Percentiles rank a stretch among this genome's conserved stretches.
phyloP scores from a whole-genome alignment of 1,139 yeast species.

The Saccharomyces hybrid region DNA sequence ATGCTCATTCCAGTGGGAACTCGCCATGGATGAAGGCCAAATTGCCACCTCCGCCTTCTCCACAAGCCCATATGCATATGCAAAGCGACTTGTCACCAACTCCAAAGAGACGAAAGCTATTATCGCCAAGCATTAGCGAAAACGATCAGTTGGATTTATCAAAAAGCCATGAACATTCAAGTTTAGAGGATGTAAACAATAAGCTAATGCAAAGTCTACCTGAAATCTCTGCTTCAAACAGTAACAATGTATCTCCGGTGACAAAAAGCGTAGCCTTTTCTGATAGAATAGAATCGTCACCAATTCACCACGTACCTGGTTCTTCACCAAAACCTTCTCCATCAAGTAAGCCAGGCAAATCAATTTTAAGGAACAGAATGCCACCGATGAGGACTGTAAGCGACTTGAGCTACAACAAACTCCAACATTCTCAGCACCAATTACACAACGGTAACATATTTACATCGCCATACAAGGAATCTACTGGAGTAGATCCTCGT shows the following conservation, averaged over 20 bases:
- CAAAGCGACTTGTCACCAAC: slow-evolving; percentile 16
- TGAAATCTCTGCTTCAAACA: background rate
- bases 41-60: slow-evolving; percentile 9
- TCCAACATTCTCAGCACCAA: background rate
- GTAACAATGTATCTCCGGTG: slow-evolving; percentile 16
- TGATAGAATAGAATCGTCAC: slow-evolving; percentile 24
- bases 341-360: slow-evolving; percentile 20
- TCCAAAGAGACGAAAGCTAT: slow-evolving; percentile 16
- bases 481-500: slow-evolving; percentile 8
- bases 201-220: background rate
- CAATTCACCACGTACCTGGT: slow-evolving; percentile 10
- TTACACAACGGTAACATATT: background rate
- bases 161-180: background rate
- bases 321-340: slow-evolving; percentile 23
- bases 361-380: slow-evolving; percentile 19
- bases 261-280: slow-evolving; percentile 28
- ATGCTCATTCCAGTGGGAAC: background rate
- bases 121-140: background rate
- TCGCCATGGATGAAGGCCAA: background rate
- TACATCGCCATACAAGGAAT: slow-evolving; percentile 1
- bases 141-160: background rate
- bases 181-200: background rate
- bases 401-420: slow-evolving; percentile 4
- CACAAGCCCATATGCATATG: slow-evolving; percentile 8
- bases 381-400: slow-evolving; percentile 4